These are phyloP conservation scores for Colletotrichum euphorbiae DNA, from an alignment of 2,329 filamentous ascomycete species.

Conservation along the genomic window DNA sequence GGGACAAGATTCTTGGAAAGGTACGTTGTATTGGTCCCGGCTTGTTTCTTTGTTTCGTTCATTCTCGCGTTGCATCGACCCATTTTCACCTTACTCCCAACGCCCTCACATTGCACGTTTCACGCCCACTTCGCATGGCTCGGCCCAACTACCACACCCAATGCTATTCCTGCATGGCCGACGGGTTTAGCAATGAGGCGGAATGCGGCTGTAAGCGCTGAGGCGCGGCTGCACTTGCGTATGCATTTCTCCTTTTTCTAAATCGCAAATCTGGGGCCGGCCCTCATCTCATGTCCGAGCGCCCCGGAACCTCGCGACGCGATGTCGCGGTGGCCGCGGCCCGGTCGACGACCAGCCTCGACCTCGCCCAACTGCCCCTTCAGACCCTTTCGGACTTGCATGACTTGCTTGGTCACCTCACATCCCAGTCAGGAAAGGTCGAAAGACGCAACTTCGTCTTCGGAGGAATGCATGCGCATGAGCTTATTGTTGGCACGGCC, in stretches of 20 bases:
- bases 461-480: slow-evolving; percentile 22
- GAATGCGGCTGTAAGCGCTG: slow-evolving; percentile 42
- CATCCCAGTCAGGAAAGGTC: neutral
- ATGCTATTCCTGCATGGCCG: slow-evolving; percentile 38
- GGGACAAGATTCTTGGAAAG: slow-evolving; percentile 88
- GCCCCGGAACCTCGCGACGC: slow-evolving; percentile 8
- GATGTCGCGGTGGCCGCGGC: slow-evolving; percentile 3
- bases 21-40: slow-evolving; percentile 56
- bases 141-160: slow-evolving; percentile 4
- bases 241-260: slow-evolving; percentile 11
- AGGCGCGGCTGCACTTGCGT: slow-evolving; percentile 48
- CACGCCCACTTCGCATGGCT: slow-evolving; percentile 10
- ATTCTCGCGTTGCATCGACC: slow-evolving; percentile 29
- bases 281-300: slow-evolving; percentile 4
- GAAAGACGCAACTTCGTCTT: slow-evolving; percentile 13
- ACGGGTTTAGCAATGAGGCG: slow-evolving; percentile 22
- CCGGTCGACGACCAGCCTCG: neutral
- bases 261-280: slow-evolving; percentile 15
- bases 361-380: neutral
- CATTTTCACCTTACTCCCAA: slow-evolving; percentile 28
- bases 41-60: slow-evolving; percentile 40
- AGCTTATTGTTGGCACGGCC: slow-evolving; percentile 2
- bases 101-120: slow-evolving; percentile 26
- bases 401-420: slow-evolving; percentile 11
- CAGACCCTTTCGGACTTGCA: slow-evolving; percentile 34